A percentile compares a stretch with the other conserved stretches of the same genome.
Conservation (phyloP, 108 stramenopile species). For the Discostella stelligeroides region DNA sequence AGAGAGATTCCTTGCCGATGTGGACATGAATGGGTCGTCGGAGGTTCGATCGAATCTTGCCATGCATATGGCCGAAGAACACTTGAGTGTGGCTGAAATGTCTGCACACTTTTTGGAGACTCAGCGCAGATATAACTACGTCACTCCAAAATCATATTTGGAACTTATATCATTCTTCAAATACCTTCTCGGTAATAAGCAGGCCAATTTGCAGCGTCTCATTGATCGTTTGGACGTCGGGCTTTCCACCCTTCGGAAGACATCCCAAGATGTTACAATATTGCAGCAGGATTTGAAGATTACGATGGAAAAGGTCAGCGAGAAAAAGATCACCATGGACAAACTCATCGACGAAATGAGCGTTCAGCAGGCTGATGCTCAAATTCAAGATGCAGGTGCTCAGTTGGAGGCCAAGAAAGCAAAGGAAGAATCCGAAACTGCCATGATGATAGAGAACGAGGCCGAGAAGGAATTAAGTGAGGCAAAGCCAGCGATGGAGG, state of each 20-base stretch:
- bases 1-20: conserved; percentile 73
- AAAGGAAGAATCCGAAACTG: conserved; percentile 66
- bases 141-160: conserved; percentile 91
- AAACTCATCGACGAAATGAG: conserved; percentile 82
- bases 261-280: conserved; percentile 84
- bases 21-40: conserved; percentile 60
- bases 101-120: conserved; percentile 66
- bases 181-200: conserved; percentile 78
- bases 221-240: conserved; percentile 90
- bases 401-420: conserved; percentile 77
- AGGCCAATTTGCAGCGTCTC: conserved; percentile 67
- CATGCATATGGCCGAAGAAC: conserved; percentile 90
- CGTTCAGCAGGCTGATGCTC: conserved; percentile 77
- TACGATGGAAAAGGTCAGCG: conserved; percentile 86
- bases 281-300: conserved; percentile 82
- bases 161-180: conserved; percentile 91
- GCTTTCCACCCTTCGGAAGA: conserved; percentile 83
- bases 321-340: conserved; percentile 87
- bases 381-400: conserved; percentile 82
- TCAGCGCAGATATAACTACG: conserved; percentile 88
- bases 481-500: conserved; percentile 92
- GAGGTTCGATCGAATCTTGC: conserved; percentile 59
- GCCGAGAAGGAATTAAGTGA: conserved; percentile 82
- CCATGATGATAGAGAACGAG: conserved; percentile 75
- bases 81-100: conserved; percentile 73